Evolutionary conservation across 208 protist genomes (phyloP).

Genomic region (Trypanosoma brucei): DNA sequence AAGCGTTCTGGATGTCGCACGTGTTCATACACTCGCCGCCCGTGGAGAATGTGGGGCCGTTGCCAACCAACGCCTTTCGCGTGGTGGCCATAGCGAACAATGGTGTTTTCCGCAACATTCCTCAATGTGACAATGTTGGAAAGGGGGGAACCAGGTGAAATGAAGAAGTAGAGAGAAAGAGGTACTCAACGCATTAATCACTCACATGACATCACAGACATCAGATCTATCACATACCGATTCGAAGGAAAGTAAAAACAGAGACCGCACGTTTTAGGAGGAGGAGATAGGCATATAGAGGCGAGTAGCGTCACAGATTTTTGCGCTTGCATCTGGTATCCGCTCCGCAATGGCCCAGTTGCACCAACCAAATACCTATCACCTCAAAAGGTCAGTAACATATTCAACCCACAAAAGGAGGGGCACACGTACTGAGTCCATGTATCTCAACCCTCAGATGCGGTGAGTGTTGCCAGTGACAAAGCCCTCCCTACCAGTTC

Average conservation of each 20-base stretch:
- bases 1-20: slow-evolving; percentile 74
- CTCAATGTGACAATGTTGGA: slow-evolving; percentile 6
- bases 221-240: too few species aligned
- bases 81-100: slow-evolving; percentile 64
- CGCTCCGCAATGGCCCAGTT: too few species aligned
- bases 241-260: too few species aligned
- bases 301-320: too few species aligned
- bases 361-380: too few species aligned
- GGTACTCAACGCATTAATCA: background rate
- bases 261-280: too few species aligned
- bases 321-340: too few species aligned
- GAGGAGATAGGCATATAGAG: too few species aligned
- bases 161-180: slow-evolving; percentile 1
- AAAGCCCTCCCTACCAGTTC: slow-evolving; percentile 36
- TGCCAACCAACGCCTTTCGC: slow-evolving; percentile 71
- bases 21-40: slow-evolving; percentile 85
- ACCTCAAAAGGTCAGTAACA: background rate
- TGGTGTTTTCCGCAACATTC: slow-evolving; percentile 79
- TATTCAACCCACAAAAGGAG: background rate
- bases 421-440: background rate
- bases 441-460: too few species aligned
- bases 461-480: background rate
- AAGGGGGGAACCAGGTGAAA: slow-evolving; percentile 9
- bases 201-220: too few species aligned
- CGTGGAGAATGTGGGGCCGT: slow-evolving; percentile 84